These are phyloP conservation scores for Cladosporium velox DNA, from an alignment of 2,329 filamentous ascomycete species.

Conservation along the genomic window DNA sequence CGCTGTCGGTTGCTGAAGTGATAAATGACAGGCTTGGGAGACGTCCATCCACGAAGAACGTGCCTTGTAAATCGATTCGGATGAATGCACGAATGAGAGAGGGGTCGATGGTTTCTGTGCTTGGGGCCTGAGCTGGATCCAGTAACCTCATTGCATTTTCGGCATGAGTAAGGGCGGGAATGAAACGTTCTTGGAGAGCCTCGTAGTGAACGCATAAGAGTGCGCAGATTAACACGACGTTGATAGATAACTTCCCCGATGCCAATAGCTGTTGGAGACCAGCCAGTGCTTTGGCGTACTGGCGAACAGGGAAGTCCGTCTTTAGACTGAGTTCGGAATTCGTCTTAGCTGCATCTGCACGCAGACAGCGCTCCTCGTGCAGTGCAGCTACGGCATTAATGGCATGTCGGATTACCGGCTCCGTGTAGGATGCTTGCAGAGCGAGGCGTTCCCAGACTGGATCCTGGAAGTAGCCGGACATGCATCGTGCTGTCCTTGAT, in stretches of 20 bases:
- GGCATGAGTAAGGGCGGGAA: slow-evolving; percentile 37
- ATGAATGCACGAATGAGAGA: slow-evolving; percentile 34
- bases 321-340: slow-evolving; percentile 28
- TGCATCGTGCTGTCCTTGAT: slow-evolving; percentile 29
- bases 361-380: slow-evolving; percentile 34
- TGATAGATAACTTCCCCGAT: slow-evolving; percentile 26
- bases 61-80: slow-evolving; percentile 36
- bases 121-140: slow-evolving; percentile 23
- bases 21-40: slow-evolving; percentile 35
- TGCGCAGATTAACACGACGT: slow-evolving; percentile 35
- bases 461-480: slow-evolving; percentile 37
- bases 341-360: slow-evolving; percentile 21
- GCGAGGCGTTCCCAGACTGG: slow-evolving; percentile 35
- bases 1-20: slow-evolving; percentile 29
- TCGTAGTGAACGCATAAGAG: slow-evolving; percentile 39
- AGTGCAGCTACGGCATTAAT: slow-evolving; percentile 37
- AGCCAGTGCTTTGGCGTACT: slow-evolving; percentile 38
- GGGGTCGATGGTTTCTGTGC: slow-evolving; percentile 30
- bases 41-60: slow-evolving; percentile 32
- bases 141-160: slow-evolving; percentile 37
- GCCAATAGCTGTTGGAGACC: slow-evolving; percentile 34
- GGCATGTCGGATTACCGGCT: slow-evolving; percentile 37
- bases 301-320: slow-evolving; percentile 32
- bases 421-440: slow-evolving; percentile 35
- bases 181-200: slow-evolving; percentile 35